Conservation (phyloP, 176 grass and related monocot genomes). For the Phyllostachys edulis region DNA sequence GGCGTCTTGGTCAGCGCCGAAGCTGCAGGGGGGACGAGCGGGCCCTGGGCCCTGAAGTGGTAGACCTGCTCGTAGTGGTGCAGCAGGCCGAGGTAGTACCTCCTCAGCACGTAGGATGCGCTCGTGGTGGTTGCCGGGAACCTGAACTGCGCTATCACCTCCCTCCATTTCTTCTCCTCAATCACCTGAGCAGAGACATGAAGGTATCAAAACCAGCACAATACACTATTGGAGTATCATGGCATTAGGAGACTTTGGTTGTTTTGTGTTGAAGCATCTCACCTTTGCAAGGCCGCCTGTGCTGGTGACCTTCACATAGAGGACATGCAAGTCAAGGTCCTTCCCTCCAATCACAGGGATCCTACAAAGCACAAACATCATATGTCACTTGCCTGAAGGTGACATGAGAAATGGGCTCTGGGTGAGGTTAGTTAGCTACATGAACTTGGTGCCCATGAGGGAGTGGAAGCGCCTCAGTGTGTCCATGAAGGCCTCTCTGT, state of each 20-base stretch:
- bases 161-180: conserved; percentile 58
- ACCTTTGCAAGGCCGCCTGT: conserved; percentile 62
- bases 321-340: conserved; percentile 51
- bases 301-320: conserved; percentile 57
- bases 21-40: conserved; percentile 42
- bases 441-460: conserved; percentile 52
- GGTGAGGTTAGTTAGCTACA: conserved; percentile 10
- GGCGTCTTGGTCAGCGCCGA: conserved; percentile 49
- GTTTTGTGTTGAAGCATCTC: too few species aligned
- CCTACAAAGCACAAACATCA: conserved; percentile 17
- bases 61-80: conserved; percentile 63
- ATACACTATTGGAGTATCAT: neutral
- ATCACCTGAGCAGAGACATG: conserved; percentile 35
- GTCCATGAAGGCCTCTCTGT: conserved; percentile 48
- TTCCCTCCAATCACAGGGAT: conserved; percentile 69
- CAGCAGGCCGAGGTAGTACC: conserved; percentile 55
- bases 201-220: too few species aligned
- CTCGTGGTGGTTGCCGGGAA: conserved; percentile 57
- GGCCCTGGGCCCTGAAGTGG: conserved; percentile 47
- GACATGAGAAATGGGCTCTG: neutral
- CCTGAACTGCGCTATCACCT: conserved; percentile 50
- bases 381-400: neutral
- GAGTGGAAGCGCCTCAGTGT: conserved; percentile 44
- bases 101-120: conserved; percentile 57
- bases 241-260: too few species aligned